Conservation (phyloP, 805 yeast species). For the Candida stauntonica region DNA sequence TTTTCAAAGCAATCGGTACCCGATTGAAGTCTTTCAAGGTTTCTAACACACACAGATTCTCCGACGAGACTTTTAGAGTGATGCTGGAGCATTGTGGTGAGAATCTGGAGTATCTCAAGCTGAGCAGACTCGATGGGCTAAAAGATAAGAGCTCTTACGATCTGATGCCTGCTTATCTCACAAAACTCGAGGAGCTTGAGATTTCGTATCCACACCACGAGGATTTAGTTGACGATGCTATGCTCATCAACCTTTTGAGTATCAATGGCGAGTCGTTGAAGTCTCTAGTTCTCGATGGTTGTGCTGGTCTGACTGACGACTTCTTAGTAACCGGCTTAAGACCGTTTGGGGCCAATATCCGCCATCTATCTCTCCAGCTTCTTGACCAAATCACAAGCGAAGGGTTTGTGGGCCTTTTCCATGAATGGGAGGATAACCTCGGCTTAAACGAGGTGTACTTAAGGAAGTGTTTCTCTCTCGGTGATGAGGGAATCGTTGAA, state of each 20-base stretch:
- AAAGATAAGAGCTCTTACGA: slow-evolving; percentile 53
- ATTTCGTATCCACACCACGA: slow-evolving; percentile 65
- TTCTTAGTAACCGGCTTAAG: slow-evolving; percentile 53
- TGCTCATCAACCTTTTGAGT: slow-evolving; percentile 55
- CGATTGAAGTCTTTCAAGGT: slow-evolving; percentile 57
- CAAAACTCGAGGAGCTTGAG: slow-evolving; percentile 52
- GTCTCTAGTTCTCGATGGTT: slow-evolving; percentile 64
- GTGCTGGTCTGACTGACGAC: slow-evolving; percentile 65
- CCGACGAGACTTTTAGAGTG: slow-evolving; percentile 57
- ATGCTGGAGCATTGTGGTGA: slow-evolving; percentile 60
- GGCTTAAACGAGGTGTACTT: slow-evolving; percentile 61
- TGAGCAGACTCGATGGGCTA: slow-evolving; percentile 73
- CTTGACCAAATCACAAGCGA: slow-evolving; percentile 67
- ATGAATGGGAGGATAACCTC: slow-evolving; percentile 46
- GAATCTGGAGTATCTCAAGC: slow-evolving; percentile 49
- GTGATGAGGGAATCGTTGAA: slow-evolving; percentile 57
- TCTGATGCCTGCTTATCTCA: slow-evolving; percentile 59
- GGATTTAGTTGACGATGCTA: slow-evolving; percentile 63
- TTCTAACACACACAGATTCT: slow-evolving; percentile 79
- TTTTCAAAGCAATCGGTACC: slow-evolving; percentile 55
- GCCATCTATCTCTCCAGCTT: slow-evolving; percentile 51
- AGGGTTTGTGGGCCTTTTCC: slow-evolving; percentile 57
- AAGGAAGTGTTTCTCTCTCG: slow-evolving; percentile 60
- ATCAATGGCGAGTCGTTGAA: slow-evolving; percentile 58
- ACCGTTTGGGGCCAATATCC: slow-evolving; percentile 52